Base-by-base conservation (phyloP, 495 filamentous ascomycete species). In the Geopyxis carbonaria region DNA sequence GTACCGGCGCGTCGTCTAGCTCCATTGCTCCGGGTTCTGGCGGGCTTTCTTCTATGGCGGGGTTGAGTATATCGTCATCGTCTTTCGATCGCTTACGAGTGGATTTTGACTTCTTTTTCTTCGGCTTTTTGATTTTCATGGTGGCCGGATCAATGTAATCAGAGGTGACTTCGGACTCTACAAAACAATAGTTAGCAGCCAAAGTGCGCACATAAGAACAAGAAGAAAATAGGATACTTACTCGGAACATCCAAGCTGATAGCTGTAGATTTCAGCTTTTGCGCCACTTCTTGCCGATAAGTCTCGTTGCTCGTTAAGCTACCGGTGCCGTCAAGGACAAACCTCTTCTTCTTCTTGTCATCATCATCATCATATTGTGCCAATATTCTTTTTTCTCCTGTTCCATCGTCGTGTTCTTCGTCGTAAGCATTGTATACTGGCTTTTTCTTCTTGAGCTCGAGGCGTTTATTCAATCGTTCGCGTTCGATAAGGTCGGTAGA, bases 341-440 rank as follows among this genome's bases (percentile, higher is more conserved):
- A 95, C 11, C 67, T 64, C 60, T 92, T 94, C 34, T 72, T 69
- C 62, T 92, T 93, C 39, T 84, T 85, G 28, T 81, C 72, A 33
- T 93, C 92, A 51, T 91, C 86, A 52, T 93, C 87, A 47, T 95
- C 89, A 54, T 97, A 97, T 42, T 97, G 83, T 16, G 73, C 67
- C 31, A 97, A 62, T 20, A 97, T 68, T 2, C 62, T 63, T 34
- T 64, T 67, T 40, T 73, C 63, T 35, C 73, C 78, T 38, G 67
- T 69, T 9, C 53, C 51, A 43, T 77, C 79, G n/a, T n/a, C n/a
- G n/a, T n/a, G n/a, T 40, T 73, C 73, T 11, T 72, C 64, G 31
- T 76, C 76, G 46, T 80, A 70, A 2, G 86, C 85, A 49, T 95
- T 79, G 50, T 97, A 97, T 2, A 75, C 72, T 0, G 80, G 80